Evolutionary conservation across 2,329 filamentous ascomycete species (phyloP).

Genomic region (Claviceps quebecensis): DNA sequence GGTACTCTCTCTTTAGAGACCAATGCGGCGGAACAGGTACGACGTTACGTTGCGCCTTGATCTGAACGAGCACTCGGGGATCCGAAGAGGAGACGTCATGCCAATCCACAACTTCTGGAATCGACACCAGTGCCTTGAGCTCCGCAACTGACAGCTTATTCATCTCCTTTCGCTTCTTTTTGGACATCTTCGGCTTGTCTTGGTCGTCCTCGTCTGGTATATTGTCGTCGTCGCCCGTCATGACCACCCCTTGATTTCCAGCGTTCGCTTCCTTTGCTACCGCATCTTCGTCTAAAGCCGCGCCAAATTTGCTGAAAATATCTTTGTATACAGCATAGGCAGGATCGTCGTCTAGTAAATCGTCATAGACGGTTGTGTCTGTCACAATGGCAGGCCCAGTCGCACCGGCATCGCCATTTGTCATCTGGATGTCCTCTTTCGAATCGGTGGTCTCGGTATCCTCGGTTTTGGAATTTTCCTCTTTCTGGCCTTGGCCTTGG

Average conservation of each 20-base stretch:
- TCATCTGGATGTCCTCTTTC: background rate
- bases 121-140: slow-evolving; percentile 79
- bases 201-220: slow-evolving; percentile 72
- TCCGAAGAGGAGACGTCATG: slow-evolving; percentile 87
- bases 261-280: slow-evolving; percentile 49
- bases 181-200: slow-evolving; percentile 60
- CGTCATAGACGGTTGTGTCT: slow-evolving; percentile 43
- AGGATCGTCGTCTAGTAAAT: slow-evolving; percentile 54
- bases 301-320: slow-evolving; percentile 68
- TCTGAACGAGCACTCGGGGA: slow-evolving; percentile 76
- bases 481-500: slow-evolving; percentile 1
- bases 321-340: slow-evolving; percentile 73
- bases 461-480: slow-evolving; percentile 7
- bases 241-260: slow-evolving; percentile 71
- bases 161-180: slow-evolving; percentile 85
- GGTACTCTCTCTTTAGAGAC: slow-evolving; percentile 91
- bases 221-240: slow-evolving; percentile 70
- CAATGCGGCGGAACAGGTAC: slow-evolving; percentile 90
- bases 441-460: slow-evolving; percentile 17
- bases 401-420: background rate
- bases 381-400: slow-evolving; percentile 22
- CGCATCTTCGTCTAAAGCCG: slow-evolving; percentile 46
- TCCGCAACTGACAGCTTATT: slow-evolving; percentile 91
- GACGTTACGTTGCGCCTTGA: slow-evolving; percentile 90
- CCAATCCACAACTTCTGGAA: slow-evolving; percentile 95